Percentiles rank a stretch among this genome's conserved stretches.
Conservation (phyloP, 2,329 filamentous ascomycete genomes). For the Diplodia seriata region DNA sequence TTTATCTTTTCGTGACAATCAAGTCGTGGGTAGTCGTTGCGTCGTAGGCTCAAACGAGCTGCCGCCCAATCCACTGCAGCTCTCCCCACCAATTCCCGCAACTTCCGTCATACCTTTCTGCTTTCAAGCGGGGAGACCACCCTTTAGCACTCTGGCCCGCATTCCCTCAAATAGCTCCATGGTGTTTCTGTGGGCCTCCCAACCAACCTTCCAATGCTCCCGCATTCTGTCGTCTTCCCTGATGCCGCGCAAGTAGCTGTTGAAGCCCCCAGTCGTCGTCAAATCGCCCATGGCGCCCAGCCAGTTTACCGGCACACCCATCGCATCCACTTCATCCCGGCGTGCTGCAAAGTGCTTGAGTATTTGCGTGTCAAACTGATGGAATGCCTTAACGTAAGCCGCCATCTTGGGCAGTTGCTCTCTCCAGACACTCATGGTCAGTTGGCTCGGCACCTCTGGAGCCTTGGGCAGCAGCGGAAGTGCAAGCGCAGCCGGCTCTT, state of each 20-base stretch:
- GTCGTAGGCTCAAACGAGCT: slow-evolving; percentile 22
- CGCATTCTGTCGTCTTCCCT: slow-evolving; percentile 70
- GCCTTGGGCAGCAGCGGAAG: slow-evolving; percentile 61
- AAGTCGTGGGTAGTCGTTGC: slow-evolving; percentile 14
- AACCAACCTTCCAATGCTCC: slow-evolving; percentile 65
- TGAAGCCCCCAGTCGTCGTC: slow-evolving; percentile 57
- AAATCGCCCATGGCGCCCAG: slow-evolving; percentile 60
- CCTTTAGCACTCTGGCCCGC: slow-evolving; percentile 49
- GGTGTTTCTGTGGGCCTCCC: slow-evolving; percentile 65
- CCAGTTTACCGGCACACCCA: slow-evolving; percentile 53
- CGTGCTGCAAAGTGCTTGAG: slow-evolving; percentile 62
- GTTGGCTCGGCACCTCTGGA: slow-evolving; percentile 52
- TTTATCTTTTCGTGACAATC: slow-evolving; percentile 9
- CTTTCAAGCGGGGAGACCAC: slow-evolving; percentile 15
- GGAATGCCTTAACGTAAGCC: slow-evolving; percentile 64
- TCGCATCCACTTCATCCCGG: slow-evolving; percentile 54
- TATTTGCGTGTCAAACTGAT: slow-evolving; percentile 61
- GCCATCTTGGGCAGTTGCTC: slow-evolving; percentile 62
- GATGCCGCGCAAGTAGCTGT: slow-evolving; percentile 66
- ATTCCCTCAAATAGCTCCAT: slow-evolving; percentile 64
- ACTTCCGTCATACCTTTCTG: not conserved
- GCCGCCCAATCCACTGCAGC: slow-evolving; percentile 5
- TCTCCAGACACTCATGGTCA: slow-evolving; percentile 58
- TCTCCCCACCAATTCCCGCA: not conserved
- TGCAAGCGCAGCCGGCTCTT: slow-evolving; percentile 51